phyloP scores from a whole-genome alignment of 371 early-diverging fungal genomes.

The Mucor racemosus region DNA sequence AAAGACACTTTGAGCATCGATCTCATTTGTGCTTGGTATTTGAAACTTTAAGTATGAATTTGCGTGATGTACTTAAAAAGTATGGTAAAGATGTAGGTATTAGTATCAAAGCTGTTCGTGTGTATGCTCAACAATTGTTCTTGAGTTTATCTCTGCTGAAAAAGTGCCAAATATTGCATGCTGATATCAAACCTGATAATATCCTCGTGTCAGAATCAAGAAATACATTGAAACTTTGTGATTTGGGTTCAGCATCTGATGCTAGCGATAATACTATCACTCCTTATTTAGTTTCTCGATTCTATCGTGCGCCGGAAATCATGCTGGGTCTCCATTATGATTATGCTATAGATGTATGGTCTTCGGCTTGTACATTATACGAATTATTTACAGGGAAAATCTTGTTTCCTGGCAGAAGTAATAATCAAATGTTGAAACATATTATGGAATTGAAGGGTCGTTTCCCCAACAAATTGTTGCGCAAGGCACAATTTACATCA shows the following conservation, averaged over 20 bases:
- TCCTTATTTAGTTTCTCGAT: constrained; percentile 95
- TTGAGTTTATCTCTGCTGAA: constrained; percentile 83
- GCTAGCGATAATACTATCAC: constrained; percentile 89
- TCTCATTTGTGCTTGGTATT: constrained; percentile 94
- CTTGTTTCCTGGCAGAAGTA: constrained; percentile 91
- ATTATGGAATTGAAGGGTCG: constrained; percentile 95
- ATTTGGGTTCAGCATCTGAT: constrained; percentile 93
- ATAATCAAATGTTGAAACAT: constrained; percentile 94
- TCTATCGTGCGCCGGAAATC: constrained; percentile 99
- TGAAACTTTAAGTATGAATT: constrained; percentile 90
- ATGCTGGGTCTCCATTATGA: constrained; percentile 93
- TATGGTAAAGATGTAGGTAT: constrained; percentile 93
- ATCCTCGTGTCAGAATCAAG: constrained; percentile 86
- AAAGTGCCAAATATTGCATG: constrained; percentile 88
- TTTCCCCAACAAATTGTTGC: constrained; percentile 81
- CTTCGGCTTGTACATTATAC: constrained; percentile 96
- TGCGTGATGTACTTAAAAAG: constrained; percentile 92
- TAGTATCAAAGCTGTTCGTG: constrained; percentile 89
- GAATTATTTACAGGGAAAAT: constrained; percentile 96
- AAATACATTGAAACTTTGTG: constrained; percentile 87
- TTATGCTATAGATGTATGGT: constrained; percentile 95
- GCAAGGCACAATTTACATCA: constrained; percentile 77
- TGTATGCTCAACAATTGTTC: constrained; percentile 93
- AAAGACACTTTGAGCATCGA: constrained; percentile 88
- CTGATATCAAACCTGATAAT: constrained; percentile 99